These are phyloP conservation scores for Tolypocladium sp. DNA, from an alignment of 2,329 filamentous ascomycete genomes.

Conservation along the genomic window DNA sequence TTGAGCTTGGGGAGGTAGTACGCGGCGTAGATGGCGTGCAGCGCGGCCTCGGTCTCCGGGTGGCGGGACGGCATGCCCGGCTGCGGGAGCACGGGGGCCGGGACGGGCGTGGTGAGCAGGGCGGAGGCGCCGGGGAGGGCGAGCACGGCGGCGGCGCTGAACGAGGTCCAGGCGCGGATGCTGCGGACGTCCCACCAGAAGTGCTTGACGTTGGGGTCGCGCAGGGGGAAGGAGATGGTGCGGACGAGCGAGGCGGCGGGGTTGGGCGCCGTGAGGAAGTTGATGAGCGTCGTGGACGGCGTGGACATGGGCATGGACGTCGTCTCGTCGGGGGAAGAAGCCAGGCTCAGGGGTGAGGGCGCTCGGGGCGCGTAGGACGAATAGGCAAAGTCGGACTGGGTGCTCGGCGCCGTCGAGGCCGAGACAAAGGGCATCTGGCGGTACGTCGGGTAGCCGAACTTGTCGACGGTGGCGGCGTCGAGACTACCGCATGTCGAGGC, in stretches of 20 bases:
- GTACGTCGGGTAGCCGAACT: conserved; percentile 79
- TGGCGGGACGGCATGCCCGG: conserved; percentile 51
- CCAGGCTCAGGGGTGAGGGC: conserved; percentile 32
- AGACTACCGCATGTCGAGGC: conserved; percentile 55
- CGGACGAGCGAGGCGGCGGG: conserved; percentile 76
- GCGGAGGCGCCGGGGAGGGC: conserved; percentile 62
- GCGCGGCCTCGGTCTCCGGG: conserved; percentile 68
- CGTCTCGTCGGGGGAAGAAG: conserved; percentile 31
- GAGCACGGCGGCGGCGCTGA: conserved; percentile 64
- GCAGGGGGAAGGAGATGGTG: conserved; percentile 61
- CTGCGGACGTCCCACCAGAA: conserved; percentile 97
- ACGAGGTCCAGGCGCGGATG: conserved; percentile 72
- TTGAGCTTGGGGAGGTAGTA: conserved; percentile 86
- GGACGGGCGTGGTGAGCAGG: conserved; percentile 63
- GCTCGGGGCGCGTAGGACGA: conserved; percentile 36
- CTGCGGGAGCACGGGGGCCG: conserved; percentile 49
- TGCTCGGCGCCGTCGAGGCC: conserved; percentile 8
- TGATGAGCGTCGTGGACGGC: conserved; percentile 60
- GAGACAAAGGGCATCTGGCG: conserved; percentile 53
- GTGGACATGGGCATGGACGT: conserved; percentile 26
- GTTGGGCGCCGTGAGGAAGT: conserved; percentile 71
- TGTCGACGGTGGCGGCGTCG: conserved; percentile 55
- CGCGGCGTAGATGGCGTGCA: conserved; percentile 65
- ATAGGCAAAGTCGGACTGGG: conserved; percentile 31
- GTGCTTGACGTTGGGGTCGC: conserved; percentile 63